Conservation (phyloP, 306 rosid species). For the Prunus salicina region DNA sequence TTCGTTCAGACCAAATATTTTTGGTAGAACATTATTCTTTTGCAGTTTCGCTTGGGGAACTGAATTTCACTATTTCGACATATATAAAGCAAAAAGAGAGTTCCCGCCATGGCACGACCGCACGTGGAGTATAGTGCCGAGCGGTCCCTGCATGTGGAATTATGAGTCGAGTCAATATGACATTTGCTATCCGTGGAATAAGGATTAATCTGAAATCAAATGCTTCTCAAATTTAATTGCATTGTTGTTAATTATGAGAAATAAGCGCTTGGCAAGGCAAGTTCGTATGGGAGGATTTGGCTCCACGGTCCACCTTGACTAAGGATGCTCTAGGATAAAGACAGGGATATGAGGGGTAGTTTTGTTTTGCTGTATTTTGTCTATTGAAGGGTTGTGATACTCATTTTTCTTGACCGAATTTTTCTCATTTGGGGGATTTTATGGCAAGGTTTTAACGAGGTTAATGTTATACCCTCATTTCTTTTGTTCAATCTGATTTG, state of each 20-base stretch:
- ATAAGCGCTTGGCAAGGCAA: too few species aligned
- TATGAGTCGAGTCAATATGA: not conserved
- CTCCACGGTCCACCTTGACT: too few species aligned
- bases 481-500: too few species aligned
- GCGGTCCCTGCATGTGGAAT: not conserved
- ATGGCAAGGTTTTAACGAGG: too few species aligned
- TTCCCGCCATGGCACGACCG: not conserved
- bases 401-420: too few species aligned
- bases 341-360: too few species aligned
- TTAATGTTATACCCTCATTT: too few species aligned
- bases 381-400: too few species aligned
- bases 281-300: too few species aligned
- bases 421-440: too few species aligned
- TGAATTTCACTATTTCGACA: not conserved
- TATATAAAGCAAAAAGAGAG: not conserved
- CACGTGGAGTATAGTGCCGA: not conserved
- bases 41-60: not conserved
- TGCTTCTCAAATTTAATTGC: not conserved
- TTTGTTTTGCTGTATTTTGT: too few species aligned
- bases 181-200: not conserved
- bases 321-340: too few species aligned
- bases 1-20: not conserved
- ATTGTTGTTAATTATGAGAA: not conserved
- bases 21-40: not conserved
- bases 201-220: not conserved